Percentiles rank a stretch among this genome's conserved stretches.
phyloP scores from a whole-genome alignment of 495 filamentous ascomycete species.

The Penicillium ucsense region DNA sequence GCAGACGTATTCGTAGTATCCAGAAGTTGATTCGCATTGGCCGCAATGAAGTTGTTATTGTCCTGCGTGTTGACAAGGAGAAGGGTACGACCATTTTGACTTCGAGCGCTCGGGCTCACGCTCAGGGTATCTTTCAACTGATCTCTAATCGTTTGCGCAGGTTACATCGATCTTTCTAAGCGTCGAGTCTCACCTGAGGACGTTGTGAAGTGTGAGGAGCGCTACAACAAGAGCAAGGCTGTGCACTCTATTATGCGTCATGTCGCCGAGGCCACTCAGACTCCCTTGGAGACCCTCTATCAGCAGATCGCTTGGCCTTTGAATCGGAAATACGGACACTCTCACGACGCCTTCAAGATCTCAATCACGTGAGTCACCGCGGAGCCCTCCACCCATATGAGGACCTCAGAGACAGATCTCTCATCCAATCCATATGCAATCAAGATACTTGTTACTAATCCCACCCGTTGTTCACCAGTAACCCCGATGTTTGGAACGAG shows the following conservation, averaged over 20 bases:
- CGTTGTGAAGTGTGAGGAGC: constrained; percentile 94
- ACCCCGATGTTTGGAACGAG: constrained; percentile 92
- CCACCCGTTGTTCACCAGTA: constrained; percentile 38
- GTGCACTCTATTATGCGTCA: constrained; percentile 97
- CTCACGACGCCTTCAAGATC: constrained; percentile 96
- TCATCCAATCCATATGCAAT: no score
- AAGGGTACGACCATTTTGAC: constrained; percentile 52
- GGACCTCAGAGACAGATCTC: no score
- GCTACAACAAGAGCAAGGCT: constrained; percentile 99
- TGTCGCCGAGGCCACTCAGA: constrained; percentile 91
- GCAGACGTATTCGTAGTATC: constrained; percentile 94
- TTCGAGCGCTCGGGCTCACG: no score
- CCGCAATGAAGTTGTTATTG: constrained; percentile 95
- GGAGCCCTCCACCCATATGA: no score
- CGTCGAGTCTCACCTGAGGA: constrained; percentile 95
- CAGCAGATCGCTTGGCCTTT: constrained; percentile 92
- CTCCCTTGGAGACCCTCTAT: constrained; percentile 87
- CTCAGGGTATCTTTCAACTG: no score
- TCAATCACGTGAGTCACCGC: constrained; percentile 69
- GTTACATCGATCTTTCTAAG: constrained; percentile 97
- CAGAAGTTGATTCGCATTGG: constrained; percentile 98
- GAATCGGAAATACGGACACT: constrained; percentile 94
- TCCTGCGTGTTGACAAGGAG: constrained; percentile 96
- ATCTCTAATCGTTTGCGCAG: constrained; percentile 27
- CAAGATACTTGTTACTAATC: background rate